Base-by-base conservation (phyloP, 1,284 basidiomycete species). In the Cronartium quercuum region DNA sequence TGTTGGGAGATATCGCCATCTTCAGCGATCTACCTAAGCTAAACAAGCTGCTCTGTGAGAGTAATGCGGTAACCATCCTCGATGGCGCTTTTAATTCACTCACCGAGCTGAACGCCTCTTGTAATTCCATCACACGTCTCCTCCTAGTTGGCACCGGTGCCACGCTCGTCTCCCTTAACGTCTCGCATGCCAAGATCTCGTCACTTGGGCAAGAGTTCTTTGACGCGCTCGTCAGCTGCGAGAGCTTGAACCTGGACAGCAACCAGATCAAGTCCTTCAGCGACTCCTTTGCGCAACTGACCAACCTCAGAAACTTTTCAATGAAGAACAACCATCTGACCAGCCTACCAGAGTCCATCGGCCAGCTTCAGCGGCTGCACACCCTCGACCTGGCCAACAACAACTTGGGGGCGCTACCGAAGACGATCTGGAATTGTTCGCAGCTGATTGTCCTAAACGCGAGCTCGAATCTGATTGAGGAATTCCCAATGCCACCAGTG, bases 261-360 rank as follows among this genome's bases (percentile, higher is more conserved):
- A 96, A 98, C 83, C 87, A 91, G 68, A 89, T 98, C 80, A 89
- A 90, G 13, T 85, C 87, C 6, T 86, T 98, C 41, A 94, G 95
- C 0, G 89, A 93, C 51, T 87, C 88, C 12, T 83, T 98, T 5
- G 90, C 90, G 61, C 86, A 88, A 18, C 87, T 98, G 35, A 84
- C 83, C 21, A 86, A 86, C 70, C 87, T 99, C 35, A 85, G 88
- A 78, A 84, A 84, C 0, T 86, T 99, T 2, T 90, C 90, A 3
- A 93, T 92, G 80, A 92, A 91, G 62, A 92, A 97, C 82, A 98
- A 98, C 82, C 86, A 90, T 79, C 86, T 99, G 7, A 88, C 88
- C 62, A 83, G 86, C 18, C 84, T 98, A 0, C 96, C 96, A 0
- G 82, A 85, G 15, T 88, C 87, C 51, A 89, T 98, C 66, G 92